These are phyloP conservation scores for Aspergillus unguis DNA, from an alignment of 2,329 filamentous ascomycete species.

Conservation along the genomic window DNA sequence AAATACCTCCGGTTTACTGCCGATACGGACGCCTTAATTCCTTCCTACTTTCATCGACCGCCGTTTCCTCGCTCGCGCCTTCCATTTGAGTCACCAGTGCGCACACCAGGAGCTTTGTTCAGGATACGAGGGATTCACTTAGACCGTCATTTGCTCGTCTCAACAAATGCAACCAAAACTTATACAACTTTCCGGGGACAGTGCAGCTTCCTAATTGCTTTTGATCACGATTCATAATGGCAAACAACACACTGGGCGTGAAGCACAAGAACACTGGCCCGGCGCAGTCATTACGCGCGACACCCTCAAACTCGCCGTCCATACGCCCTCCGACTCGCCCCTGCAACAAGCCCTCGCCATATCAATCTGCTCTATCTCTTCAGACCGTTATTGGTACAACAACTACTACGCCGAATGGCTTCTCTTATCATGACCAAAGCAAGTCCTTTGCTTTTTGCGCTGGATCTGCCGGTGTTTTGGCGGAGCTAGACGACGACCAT, in stretches of 20 bases:
- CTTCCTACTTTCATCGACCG: not conserved
- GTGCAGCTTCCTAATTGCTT: constrained; percentile 23
- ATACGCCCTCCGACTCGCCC: constrained; percentile 62
- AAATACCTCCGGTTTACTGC: not conserved
- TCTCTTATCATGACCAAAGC: constrained; percentile 72
- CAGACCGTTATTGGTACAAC: constrained; percentile 89
- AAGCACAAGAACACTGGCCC: constrained; percentile 37
- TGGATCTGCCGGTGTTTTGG: constrained; percentile 88
- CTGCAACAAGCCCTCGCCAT: constrained; percentile 49
- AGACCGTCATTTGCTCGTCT: not conserved
- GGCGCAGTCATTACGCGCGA: constrained; percentile 57
- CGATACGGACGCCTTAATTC: not conserved
- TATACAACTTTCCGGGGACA: constrained; percentile 24
- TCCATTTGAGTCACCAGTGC: not conserved
- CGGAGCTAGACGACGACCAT: constrained; percentile 67
- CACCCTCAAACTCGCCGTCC: constrained; percentile 74
- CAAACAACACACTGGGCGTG: constrained; percentile 31
- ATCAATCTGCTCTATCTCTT: constrained; percentile 60
- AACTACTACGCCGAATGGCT: constrained; percentile 76
- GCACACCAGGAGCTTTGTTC: constrained; percentile 4
- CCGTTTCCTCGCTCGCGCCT: constrained; percentile 6
- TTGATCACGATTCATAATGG: constrained; percentile 30
- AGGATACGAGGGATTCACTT: not conserved
- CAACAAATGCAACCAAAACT: constrained; percentile 27
- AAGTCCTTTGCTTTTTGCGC: constrained; percentile 82